Percentiles rank a stretch among this genome's conserved stretches.
Conservation (phyloP, 495 filamentous ascomycete species). For the Hypoxylon subgilvum region DNA sequence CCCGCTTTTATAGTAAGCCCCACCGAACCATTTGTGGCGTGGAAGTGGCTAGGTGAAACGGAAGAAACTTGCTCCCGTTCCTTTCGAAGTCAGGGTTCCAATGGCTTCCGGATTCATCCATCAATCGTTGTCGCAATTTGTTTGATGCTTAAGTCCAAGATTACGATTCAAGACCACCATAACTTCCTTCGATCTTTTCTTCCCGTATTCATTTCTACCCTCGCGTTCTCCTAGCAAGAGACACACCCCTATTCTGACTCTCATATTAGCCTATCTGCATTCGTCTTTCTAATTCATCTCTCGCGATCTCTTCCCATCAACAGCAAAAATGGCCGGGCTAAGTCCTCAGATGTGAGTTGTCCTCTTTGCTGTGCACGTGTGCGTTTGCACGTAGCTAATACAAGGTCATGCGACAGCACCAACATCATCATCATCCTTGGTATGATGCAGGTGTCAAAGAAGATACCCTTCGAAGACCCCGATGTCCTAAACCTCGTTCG, state of each 20-base stretch:
- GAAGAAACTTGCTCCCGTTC: constrained; percentile 5
- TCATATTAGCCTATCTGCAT: neutral
- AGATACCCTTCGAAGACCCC: constrained; percentile 92
- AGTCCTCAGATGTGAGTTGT: constrained; percentile 58
- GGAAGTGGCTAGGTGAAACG: neutral
- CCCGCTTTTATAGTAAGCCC: no score
- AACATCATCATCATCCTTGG: constrained; percentile 93
- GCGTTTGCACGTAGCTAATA: constrained; percentile 7
- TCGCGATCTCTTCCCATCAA: neutral
- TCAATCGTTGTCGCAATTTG: neutral
- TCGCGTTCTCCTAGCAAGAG: no score
- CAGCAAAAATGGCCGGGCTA: constrained; percentile 55
- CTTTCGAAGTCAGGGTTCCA: no score
- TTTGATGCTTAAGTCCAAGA: constrained; percentile 12
- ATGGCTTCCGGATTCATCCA: neutral
- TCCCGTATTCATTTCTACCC: no score
- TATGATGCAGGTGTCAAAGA: constrained; percentile 98
- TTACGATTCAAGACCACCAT: neutral
- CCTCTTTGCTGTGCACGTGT: constrained; percentile 6
- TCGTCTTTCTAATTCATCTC: neutral
- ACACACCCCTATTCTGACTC: neutral
- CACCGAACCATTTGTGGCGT: no score
- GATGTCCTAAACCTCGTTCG: constrained; percentile 83
- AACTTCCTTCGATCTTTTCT: no score
- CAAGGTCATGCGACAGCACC: constrained; percentile 62